Evolutionary conservation across 441 rosid species (phyloP).

Genomic region (Aleurites moluccanus): DNA sequence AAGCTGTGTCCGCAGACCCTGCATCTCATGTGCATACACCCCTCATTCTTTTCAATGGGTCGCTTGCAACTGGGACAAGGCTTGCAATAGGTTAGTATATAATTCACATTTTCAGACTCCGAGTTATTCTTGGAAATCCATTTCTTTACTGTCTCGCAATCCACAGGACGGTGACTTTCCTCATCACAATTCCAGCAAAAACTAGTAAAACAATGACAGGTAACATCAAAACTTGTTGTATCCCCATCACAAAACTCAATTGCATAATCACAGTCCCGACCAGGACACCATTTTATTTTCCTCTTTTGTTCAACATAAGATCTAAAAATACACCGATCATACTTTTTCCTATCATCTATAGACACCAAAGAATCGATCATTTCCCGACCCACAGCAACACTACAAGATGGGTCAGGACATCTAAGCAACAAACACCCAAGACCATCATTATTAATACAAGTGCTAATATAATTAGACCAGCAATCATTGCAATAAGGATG

Average conservation of each 20-base stretch:
- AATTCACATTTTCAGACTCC: slow-evolving; percentile 68
- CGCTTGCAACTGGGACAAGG: slow-evolving; percentile 77
- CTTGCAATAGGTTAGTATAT: slow-evolving; percentile 64
- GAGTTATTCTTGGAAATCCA: slow-evolving; percentile 69
- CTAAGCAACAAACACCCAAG: slow-evolving; percentile 56
- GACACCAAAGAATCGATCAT: slow-evolving; percentile 44
- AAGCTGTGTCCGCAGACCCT: slow-evolving; percentile 53
- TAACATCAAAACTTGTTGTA: slow-evolving; percentile 46
- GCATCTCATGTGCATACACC: slow-evolving; percentile 74
- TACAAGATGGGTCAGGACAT: slow-evolving; percentile 70
- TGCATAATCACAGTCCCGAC: slow-evolving; percentile 56
- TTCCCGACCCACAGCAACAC: slow-evolving; percentile 51
- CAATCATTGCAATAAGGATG: slow-evolving; percentile 43
- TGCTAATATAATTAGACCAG: slow-evolving; percentile 48
- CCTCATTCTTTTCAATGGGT: slow-evolving; percentile 76
- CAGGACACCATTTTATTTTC: slow-evolving; percentile 68
- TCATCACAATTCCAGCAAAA: slow-evolving; percentile 75
- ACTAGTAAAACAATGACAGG: slow-evolving; percentile 50
- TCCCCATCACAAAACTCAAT: slow-evolving; percentile 42
- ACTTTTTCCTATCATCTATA: slow-evolving; percentile 48
- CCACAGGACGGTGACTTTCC: slow-evolving; percentile 81
- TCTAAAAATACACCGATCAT: slow-evolving; percentile 29
- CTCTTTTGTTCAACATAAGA: slow-evolving; percentile 57
- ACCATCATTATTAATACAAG: slow-evolving; percentile 57
- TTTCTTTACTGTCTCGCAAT: slow-evolving; percentile 54